phyloP scores from a whole-genome alignment of 305 asterid species.

The Ruellia speciosa region DNA sequence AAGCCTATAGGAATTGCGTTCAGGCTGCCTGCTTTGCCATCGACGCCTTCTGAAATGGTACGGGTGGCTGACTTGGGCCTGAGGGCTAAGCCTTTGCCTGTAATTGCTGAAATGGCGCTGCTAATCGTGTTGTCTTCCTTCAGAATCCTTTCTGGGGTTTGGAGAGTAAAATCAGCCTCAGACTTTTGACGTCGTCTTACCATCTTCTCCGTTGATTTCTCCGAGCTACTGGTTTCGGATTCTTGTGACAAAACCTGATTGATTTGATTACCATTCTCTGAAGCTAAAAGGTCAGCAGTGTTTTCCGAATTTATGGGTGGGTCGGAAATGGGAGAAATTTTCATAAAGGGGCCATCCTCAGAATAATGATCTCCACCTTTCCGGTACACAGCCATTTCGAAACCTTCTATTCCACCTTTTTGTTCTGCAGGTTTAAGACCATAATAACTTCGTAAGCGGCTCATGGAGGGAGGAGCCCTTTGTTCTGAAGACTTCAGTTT shows the following conservation, averaged over 20 bases:
- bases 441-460: background rate
- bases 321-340: background rate
- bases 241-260: background rate
- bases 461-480: background rate
- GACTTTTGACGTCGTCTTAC: background rate
- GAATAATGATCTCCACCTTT: background rate
- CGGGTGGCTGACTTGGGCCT: constrained; percentile 59
- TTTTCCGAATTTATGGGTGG: background rate
- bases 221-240: background rate
- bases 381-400: background rate
- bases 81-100: constrained; percentile 60
- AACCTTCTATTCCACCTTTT: background rate
- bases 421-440: background rate
- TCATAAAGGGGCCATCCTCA: background rate
- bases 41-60: constrained; percentile 26
- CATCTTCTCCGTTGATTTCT: background rate
- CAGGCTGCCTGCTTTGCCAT: constrained; percentile 35
- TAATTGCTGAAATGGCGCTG: constrained; percentile 42
- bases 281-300: background rate
- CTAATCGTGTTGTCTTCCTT: constrained; percentile 19
- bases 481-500: background rate
- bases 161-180: background rate
- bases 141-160: background rate
- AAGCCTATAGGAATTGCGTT: constrained; percentile 35
- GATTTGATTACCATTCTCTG: background rate